phyloP scores from a whole-genome alignment of 2,329 filamentous ascomycete species.

The Fusarium sp. region DNA sequence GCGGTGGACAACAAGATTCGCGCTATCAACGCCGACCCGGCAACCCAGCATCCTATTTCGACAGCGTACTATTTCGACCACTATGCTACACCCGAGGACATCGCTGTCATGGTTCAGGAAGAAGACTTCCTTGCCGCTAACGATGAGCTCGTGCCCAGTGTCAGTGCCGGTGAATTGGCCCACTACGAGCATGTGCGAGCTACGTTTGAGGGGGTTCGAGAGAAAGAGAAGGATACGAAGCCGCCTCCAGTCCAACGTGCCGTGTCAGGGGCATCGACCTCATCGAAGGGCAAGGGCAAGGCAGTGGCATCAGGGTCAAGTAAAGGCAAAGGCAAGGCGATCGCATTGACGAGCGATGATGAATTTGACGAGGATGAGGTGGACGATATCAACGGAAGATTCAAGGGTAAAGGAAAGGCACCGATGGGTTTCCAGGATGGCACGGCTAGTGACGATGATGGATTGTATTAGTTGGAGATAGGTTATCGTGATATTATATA shows the following conservation, averaged over 20 bases:
- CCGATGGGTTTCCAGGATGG: constrained; percentile 67
- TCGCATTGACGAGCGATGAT: constrained; percentile 53
- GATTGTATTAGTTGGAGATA: constrained; percentile 62
- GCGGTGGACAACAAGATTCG: constrained; percentile 88
- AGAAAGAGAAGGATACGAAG: constrained; percentile 59
- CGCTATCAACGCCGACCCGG: constrained; percentile 70
- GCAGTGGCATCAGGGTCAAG: constrained; percentile 45
- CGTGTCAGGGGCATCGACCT: constrained; percentile 50
- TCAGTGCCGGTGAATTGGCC: constrained; percentile 90
- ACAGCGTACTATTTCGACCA: constrained; percentile 98
- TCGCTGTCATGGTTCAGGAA: constrained; percentile 89
- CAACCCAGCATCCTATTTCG: constrained; percentile 69
- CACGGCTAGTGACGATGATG: constrained; percentile 71
- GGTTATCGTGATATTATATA: constrained; percentile 25
- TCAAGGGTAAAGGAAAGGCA: constrained; percentile 72
- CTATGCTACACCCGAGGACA: constrained; percentile 84
- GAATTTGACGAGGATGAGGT: constrained; percentile 55
- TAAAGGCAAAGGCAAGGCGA: constrained; percentile 55
- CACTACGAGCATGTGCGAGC: constrained; percentile 91
- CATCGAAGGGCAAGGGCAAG: constrained; percentile 55
- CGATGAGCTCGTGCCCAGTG: constrained; percentile 89
- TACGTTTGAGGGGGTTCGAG: constrained; percentile 79
- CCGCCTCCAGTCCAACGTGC: constrained; percentile 47
- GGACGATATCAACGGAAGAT: constrained; percentile 52
- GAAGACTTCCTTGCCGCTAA: constrained; percentile 89